Conservation (phyloP, 2,329 filamentous ascomycete species). For the Cryphonectria nitschkei region DNA sequence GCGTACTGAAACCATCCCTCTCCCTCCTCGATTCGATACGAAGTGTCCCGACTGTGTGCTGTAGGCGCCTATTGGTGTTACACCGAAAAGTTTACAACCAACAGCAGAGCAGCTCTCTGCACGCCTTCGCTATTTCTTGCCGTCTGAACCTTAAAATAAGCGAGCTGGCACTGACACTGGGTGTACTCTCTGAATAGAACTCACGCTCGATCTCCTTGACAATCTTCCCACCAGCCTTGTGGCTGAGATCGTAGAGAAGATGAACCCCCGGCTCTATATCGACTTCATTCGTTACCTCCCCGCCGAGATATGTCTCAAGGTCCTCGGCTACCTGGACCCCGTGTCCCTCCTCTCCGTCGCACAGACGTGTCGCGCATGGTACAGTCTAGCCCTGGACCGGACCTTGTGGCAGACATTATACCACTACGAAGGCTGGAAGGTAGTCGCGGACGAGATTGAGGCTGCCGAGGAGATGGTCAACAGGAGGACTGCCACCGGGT, state of each 20-base stretch:
- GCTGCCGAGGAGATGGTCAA: constrained; percentile 67
- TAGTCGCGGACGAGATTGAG: constrained; percentile 66
- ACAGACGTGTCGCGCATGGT: constrained; percentile 80
- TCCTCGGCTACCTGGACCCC: constrained; percentile 85
- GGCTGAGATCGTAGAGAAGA: constrained; percentile 75
- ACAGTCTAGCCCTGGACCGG: constrained; percentile 77
- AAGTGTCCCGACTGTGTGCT: constrained; percentile 22
- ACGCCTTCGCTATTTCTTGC: neutral
- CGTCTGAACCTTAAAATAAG: neutral
- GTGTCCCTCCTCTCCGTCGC: constrained; percentile 79
- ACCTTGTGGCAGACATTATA: constrained; percentile 87
- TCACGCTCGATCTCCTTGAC: constrained; percentile 77
- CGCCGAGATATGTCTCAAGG: constrained; percentile 86
- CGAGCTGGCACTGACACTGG: constrained; percentile 27
- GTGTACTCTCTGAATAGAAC: constrained; percentile 57
- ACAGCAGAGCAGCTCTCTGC: neutral
- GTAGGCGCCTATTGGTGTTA: constrained; percentile 10
- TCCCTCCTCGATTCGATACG: constrained; percentile 5
- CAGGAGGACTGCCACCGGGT: constrained; percentile 42
- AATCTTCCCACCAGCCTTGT: constrained; percentile 80
- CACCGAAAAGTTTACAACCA: constrained; percentile 1
- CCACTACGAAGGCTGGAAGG: constrained; percentile 82
- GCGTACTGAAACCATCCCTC: constrained; percentile 33
- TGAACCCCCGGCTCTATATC: constrained; percentile 86
- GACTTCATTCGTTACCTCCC: constrained; percentile 87